Conservation (phyloP, 2,329 filamentous ascomycete genomes). For the Lachnellula subtilissima region DNA sequence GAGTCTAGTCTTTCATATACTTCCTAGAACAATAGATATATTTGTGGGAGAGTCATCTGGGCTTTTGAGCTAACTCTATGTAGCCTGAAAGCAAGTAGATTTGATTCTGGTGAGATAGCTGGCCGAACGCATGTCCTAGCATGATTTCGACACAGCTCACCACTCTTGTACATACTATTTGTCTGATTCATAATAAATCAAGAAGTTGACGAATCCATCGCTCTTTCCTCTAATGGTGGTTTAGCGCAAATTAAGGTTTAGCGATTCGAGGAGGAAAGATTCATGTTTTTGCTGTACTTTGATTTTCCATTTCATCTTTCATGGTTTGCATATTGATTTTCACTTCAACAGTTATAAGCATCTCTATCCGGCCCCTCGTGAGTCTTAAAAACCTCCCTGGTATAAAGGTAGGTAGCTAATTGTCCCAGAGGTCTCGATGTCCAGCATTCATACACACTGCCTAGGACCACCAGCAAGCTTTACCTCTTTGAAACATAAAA, state of each 20-base stretch:
- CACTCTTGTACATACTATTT: constrained; percentile 15
- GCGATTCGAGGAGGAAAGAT: not conserved
- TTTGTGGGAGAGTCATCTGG: constrained; percentile 7
- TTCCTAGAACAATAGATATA: constrained; percentile 10
- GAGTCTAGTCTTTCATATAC: not conserved
- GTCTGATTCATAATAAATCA: not conserved
- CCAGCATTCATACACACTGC: not conserved
- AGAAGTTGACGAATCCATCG: not conserved
- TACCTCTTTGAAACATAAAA: too few relatives aligned
- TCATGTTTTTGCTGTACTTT: not conserved
- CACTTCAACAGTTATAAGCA: not conserved
- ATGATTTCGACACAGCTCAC: not conserved
- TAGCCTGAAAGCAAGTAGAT: constrained; percentile 16
- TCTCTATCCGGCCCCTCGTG: not conserved
- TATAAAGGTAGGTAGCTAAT: not conserved
- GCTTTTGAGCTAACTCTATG: constrained; percentile 14
- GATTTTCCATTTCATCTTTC: not conserved
- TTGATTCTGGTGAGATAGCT: not conserved
- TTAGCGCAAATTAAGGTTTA: too few relatives aligned
- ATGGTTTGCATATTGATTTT: not conserved
- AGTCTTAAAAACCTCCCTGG: not conserved
- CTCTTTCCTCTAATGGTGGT: not conserved
- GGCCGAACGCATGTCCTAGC: not conserved
- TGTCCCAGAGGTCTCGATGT: not conserved
- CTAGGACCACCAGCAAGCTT: too few relatives aligned